These are phyloP conservation scores for Tulasnella sp. DNA, from an alignment of 768 basidiomycete species.

Conservation along the genomic window DNA sequence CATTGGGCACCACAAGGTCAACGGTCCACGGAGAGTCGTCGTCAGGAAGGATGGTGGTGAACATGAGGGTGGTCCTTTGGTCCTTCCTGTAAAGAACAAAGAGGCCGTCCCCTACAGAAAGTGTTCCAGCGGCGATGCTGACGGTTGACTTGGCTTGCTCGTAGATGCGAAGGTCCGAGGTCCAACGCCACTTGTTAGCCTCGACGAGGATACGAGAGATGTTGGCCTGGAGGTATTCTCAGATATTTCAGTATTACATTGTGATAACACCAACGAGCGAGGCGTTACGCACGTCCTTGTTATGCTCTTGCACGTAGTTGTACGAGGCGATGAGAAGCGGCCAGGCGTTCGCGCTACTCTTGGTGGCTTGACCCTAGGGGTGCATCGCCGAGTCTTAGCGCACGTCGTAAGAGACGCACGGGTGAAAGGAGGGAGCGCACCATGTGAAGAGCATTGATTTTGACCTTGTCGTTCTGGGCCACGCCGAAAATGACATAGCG, in stretches of 20 bases:
- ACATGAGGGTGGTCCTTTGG: background rate
- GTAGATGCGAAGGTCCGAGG: slow-evolving; percentile 15
- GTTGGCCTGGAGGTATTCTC: background rate
- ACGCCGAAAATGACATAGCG: background rate
- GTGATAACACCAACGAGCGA: background rate
- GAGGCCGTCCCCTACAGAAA: background rate
- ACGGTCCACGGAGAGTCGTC: background rate
- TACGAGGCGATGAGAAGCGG: slow-evolving; percentile 1
- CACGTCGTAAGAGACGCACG: background rate
- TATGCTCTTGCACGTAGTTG: background rate
- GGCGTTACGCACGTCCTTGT: background rate
- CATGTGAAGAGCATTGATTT: background rate
- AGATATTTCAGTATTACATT: background rate
- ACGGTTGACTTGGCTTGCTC: slow-evolving; percentile 8
- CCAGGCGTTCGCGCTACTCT: background rate
- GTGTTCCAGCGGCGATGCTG: background rate
- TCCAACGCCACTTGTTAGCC: slow-evolving; percentile 13
- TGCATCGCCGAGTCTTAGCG: background rate
- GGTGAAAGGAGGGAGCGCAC: background rate
- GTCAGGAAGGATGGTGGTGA: background rate
- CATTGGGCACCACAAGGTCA: background rate
- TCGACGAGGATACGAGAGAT: background rate
- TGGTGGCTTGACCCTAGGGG: background rate
- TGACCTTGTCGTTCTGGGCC: background rate
- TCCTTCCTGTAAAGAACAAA: slow-evolving; percentile 17